phyloP scores from a whole-genome alignment of 1,284 basidiomycete species.

The Hypsizygus ulmarius region DNA sequence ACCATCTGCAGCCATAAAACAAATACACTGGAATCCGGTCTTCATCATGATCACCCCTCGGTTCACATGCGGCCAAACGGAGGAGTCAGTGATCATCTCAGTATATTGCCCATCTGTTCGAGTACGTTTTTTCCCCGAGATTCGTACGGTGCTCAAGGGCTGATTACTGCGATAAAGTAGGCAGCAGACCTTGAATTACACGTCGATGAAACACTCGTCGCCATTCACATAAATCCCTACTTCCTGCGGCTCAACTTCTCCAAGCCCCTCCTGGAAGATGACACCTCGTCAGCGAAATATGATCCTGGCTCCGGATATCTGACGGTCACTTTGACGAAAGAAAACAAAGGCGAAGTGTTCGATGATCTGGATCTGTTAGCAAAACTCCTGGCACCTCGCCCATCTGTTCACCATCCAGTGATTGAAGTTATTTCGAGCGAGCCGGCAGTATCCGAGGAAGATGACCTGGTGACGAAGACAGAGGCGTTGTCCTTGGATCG shows the following conservation, averaged over 20 bases:
- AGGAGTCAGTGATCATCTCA: slow-evolving; percentile 52
- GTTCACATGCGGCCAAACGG: slow-evolving; percentile 73
- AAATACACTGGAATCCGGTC: not conserved
- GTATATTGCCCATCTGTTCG: slow-evolving; percentile 77
- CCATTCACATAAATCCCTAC: slow-evolving; percentile 78
- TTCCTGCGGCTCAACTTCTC: slow-evolving; percentile 76
- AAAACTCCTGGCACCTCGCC: slow-evolving; percentile 68
- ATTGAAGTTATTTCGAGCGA: slow-evolving; percentile 61
- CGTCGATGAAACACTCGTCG: slow-evolving; percentile 67
- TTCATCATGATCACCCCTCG: slow-evolving; percentile 72
- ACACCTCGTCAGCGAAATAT: slow-evolving; percentile 66
- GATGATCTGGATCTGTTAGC: slow-evolving; percentile 73
- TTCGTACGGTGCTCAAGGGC: slow-evolving; percentile 8
- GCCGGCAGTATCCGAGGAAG: slow-evolving; percentile 27
- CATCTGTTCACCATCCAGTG: slow-evolving; percentile 40
- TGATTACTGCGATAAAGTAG: slow-evolving; percentile 39
- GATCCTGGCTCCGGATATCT: slow-evolving; percentile 71
- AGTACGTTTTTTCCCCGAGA: slow-evolving; percentile 44
- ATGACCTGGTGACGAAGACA: slow-evolving; percentile 44
- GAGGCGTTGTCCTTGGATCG: slow-evolving; percentile 50
- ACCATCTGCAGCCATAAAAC: no score
- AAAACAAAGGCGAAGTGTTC: slow-evolving; percentile 60
- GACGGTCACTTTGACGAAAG: slow-evolving; percentile 69
- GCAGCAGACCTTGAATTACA: slow-evolving; percentile 77
- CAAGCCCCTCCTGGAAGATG: slow-evolving; percentile 62